Conservation (phyloP, 495 filamentous ascomycete species). For the Penicillium psychrofluorescens region DNA sequence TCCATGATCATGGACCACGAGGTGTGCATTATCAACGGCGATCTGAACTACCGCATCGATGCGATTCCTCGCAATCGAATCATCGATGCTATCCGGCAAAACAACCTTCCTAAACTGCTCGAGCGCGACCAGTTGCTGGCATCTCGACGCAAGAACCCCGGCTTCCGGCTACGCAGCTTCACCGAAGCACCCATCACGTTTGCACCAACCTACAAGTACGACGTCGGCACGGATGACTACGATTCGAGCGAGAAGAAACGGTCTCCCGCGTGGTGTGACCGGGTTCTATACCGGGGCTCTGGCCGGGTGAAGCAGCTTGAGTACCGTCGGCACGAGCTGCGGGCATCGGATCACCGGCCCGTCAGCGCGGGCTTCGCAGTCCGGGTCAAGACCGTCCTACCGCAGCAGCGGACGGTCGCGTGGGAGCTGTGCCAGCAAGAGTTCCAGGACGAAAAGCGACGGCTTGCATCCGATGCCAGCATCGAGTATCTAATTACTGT, state of each 20-base stretch:
- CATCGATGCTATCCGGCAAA: slow-evolving; percentile 68
- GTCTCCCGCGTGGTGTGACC: slow-evolving; percentile 95
- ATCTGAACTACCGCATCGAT: slow-evolving; percentile 97
- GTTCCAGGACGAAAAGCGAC: slow-evolving; percentile 62
- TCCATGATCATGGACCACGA: slow-evolving; percentile 96
- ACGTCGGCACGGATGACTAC: slow-evolving; percentile 89
- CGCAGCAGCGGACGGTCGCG: slow-evolving; percentile 51
- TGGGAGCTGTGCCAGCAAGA: slow-evolving; percentile 66
- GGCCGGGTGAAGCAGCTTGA: slow-evolving; percentile 80
- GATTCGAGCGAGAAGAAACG: slow-evolving; percentile 92
- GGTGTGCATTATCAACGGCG: slow-evolving; percentile 90
- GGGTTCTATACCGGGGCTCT: slow-evolving; percentile 76
- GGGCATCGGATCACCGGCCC: slow-evolving; percentile 86
- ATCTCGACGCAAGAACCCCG: slow-evolving; percentile 76
- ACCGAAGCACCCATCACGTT: slow-evolving; percentile 82
- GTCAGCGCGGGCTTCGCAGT: slow-evolving; percentile 80
- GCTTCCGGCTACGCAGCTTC: slow-evolving; percentile 80
- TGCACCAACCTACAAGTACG: slow-evolving; percentile 96
- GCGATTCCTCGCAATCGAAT: slow-evolving; percentile 91
- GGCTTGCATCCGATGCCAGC: slow-evolving; percentile 55
- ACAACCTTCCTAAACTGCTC: slow-evolving; percentile 82
- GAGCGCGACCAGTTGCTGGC: slow-evolving; percentile 91
- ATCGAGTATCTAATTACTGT: slow-evolving; percentile 48
- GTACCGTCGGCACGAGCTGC: slow-evolving; percentile 82
- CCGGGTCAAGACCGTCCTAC: slow-evolving; percentile 69